A percentile compares a stretch with the other conserved stretches of the same genome.
Evolutionary conservation across 176 grass and related monocot species (phyloP).

Genomic region (Juncus inflexus): DNA sequence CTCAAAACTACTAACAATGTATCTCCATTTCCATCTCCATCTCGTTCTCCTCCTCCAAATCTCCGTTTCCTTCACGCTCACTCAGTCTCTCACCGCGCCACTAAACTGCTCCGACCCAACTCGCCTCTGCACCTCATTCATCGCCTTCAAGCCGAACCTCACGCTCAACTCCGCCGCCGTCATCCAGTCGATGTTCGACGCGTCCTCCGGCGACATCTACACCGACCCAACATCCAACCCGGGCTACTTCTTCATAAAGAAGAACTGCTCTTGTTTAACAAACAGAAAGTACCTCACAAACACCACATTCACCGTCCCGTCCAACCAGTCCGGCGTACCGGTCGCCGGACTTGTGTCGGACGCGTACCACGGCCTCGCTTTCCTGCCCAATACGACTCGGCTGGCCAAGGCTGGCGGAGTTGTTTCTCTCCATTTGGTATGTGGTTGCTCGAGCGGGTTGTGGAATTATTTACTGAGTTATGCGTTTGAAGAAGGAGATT

Average conservation of each 20-base stretch:
- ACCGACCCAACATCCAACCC: slow-evolving; percentile 71
- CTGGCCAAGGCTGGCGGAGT: slow-evolving; percentile 49
- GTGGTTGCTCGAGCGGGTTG: slow-evolving; percentile 75
- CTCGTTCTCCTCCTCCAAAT: slow-evolving; percentile 12
- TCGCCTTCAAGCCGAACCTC: slow-evolving; percentile 48
- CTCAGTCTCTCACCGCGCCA: slow-evolving; percentile 28
- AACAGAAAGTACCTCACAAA: slow-evolving; percentile 74
- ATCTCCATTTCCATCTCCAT: slow-evolving; percentile 29
- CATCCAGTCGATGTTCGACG: slow-evolving; percentile 89
- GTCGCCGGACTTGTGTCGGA: slow-evolving; percentile 35
- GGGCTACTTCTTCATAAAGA: slow-evolving; percentile 79
- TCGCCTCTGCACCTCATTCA: slow-evolving; percentile 92
- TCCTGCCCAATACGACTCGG: slow-evolving; percentile 48
- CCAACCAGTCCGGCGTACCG: slow-evolving; percentile 35
- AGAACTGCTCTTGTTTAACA: slow-evolving; percentile 96
- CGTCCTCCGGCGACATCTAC: slow-evolving; percentile 60
- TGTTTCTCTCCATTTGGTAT: slow-evolving; percentile 80
- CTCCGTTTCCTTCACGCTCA: slow-evolving; percentile 16
- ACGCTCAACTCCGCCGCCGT: slow-evolving; percentile 24
- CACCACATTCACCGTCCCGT: slow-evolving; percentile 73
- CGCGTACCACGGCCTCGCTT: slow-evolving; percentile 53
- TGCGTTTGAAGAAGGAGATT: slow-evolving; percentile 70
- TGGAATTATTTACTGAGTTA: slow-evolving; percentile 99
- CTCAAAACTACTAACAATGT: too few species aligned
- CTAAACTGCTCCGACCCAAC: slow-evolving; percentile 73